Evolutionary conservation across 768 basidiomycete genomes (phyloP).

Genomic region (Pleurotus tuoliensis): DNA sequence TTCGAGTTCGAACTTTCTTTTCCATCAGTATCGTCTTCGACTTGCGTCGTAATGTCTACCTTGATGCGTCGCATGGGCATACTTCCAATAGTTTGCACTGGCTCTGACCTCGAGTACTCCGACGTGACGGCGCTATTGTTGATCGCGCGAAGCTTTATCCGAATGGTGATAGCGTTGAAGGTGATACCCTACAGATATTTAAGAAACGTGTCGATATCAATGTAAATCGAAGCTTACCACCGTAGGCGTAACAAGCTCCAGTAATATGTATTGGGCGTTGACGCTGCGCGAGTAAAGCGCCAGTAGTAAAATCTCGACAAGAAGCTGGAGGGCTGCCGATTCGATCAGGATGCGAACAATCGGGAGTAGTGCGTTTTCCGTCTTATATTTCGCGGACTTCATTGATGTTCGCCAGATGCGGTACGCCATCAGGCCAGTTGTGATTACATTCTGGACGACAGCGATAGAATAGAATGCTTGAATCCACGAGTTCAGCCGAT

Average conservation of each 20-base stretch:
- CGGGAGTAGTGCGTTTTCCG: constrained; percentile 8
- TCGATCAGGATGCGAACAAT: constrained; percentile 15
- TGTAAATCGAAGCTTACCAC: constrained; percentile 9
- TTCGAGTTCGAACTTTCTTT: too few relatives aligned
- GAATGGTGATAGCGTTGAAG: background rate
- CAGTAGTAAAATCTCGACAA: constrained; percentile 15
- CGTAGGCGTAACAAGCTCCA: constrained; percentile 13
- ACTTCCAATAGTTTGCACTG: constrained; percentile 1
- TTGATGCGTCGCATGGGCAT: background rate
- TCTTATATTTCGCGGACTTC: constrained; percentile 9
- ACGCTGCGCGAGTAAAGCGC: constrained; percentile 11
- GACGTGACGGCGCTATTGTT: background rate
- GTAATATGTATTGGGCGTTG: constrained; percentile 17
- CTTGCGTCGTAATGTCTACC: background rate
- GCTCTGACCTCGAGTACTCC: background rate
- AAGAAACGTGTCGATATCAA: background rate
- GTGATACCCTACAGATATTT: background rate
- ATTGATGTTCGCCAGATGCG: constrained; percentile 14
- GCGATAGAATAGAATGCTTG: constrained; percentile 16
- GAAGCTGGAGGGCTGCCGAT: constrained; percentile 16
- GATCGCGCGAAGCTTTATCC: background rate
- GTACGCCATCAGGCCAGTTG: constrained; percentile 18
- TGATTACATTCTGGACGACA: constrained; percentile 16
- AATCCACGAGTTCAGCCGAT: constrained; percentile 15
- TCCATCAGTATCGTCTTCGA: background rate